Base-by-base conservation (phyloP, 1,284 basidiomycete genomes). In the Sporisorium sorghi region DNA sequence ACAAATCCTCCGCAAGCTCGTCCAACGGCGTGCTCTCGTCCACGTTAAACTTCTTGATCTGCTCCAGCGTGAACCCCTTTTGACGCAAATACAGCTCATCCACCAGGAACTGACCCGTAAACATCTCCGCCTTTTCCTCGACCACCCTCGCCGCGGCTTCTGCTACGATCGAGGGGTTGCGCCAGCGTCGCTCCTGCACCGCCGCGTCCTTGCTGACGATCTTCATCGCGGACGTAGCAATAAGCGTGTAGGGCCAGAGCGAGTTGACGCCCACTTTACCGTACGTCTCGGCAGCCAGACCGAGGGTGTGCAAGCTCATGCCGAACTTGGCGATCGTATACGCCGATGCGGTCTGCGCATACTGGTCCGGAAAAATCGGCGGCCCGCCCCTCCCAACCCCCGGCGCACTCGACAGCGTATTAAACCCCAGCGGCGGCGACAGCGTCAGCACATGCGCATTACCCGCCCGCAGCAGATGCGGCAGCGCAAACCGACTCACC, bases 371-470 rank as follows among this genome's bases (percentile, higher is more conserved):
- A 46, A 59, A 77, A 48, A 67, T 68, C 14, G 70, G 55, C 0
- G 65, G 43, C n/a, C n/a, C n/a, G n/a, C n/a, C n/a, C n/a, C n/a
- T n/a, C n/a, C n/a, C n/a, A n/a, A n/a, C n/a, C n/a, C n/a, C n/a
- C n/a, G n/a, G n/a, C n/a, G n/a, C 4, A 23, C 15, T 19, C 54
- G 68, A 67, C 28, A 76, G 66, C 10, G 75, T 76, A 37, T 69
- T 62, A 39, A 72, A 76, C 37, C 37, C 60, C 6, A 85, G 57
- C 0, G 83, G 83, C 0, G 83, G 83, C 0, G 77, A 74, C 10
- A 85, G 70, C 12, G 82, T 83, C 2, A 85, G 57, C 32, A 85
- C 77, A 63, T 85, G 84, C 0, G 84, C 84, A 48, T 83, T 84
- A 33, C 73, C 60, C 0, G 79, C 80, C 3, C 40, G 7, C 21